Evolutionary conservation across 805 yeast genomes (phyloP), one percentile per base, ranked within the genome.

Genomic region (Schwanniomyces polymorphus): DNA sequence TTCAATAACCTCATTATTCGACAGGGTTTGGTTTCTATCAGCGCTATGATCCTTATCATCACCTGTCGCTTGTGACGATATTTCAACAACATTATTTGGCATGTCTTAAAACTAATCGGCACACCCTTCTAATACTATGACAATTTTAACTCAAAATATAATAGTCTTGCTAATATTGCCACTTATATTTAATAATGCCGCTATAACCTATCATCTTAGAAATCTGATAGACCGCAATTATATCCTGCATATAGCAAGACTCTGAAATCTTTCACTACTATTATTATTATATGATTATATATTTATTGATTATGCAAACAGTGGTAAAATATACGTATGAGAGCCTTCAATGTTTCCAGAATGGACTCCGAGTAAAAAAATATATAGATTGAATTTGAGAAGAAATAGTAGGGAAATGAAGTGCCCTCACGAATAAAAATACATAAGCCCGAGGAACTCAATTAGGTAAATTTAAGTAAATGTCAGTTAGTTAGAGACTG

Each of bases 1-100:
- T 29, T 53, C 58, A 29, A 51, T 55, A 10, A 55, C 47, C 14
- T 46, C 55, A 28, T 42, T 45, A 18, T 27, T 40, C 4, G 29
- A n/a, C n/a, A 33, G 48, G 4, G 41, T 25, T 27, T 14, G 39
- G 23, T 21, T 29, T n/a, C 43, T 35, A 8, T 27, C 27, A 7
- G 34, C 40, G 33, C 14, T 21, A 10, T 23, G 41, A 10, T 31
- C 35, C n/a, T 31, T 31, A 7, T 14, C 21, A 10, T 38, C 41
- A 21, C 41, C 41, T n/a, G 14, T 37, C 8, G 4, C 31, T 9
- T 28, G 23, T 18, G 39, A 18, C 16, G 41, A 7, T 26, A 44
- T 14, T 26, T 14, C 28, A 18, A 38, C 16, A 16, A 43, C 7
- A 44, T 44, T 39, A 21, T 9, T 26, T 9, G 39, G 25, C 43